Evolutionary conservation across 2,329 filamentous ascomycete species (phyloP), one percentile per base, ranked within the genome.

Genomic region (Cryphonectria nitschkei): DNA sequence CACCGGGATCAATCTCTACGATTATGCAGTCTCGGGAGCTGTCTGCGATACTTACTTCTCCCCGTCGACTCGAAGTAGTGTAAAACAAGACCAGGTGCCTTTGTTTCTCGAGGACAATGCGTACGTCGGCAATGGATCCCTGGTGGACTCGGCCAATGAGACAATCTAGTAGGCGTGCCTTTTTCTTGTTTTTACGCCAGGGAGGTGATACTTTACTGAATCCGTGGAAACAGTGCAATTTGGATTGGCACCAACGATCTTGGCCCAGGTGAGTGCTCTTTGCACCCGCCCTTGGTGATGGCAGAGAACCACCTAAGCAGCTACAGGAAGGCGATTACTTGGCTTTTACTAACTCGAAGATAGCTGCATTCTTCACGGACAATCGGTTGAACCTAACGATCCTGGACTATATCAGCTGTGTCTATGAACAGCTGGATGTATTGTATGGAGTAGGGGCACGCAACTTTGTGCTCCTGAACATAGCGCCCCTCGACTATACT

Each of bases 181-280:
- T 43, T 43, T 34, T 2, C 56, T 26, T n/a, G 34, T 19, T 14
- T 29, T 14, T 37, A 7, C 11, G 11, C 9, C 4, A 9, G 14
- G 26, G 22, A 43, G 39, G 8, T 13, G 11, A 39, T 39, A 39
- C 2, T 43, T 16, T 14, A n/a, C 34, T 62, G 29, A 62, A 19
- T 32, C 34, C 3, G 5, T n/a, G 8, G 22, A 19, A 34, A 54
- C 19, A 72, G 70, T 32, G 82, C 84, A 3, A 83, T 90, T 69
- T 90, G 86, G 86, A 89, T 90, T 71, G 88, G 88, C 34, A 89
- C 87, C 16, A 90, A 90, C 74, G 88, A 90, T 74, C 77, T 90
- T 16, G 88, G 88, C 34, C 83, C 82, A 52, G 63, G 63, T 50
- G 29, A 65, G 62, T 22, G 22, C 7, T 50, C 2, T 50, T 50